phyloP scores from a whole-genome alignment of 352 stramenopile genomes.

The Blastocystis sp. region DNA sequence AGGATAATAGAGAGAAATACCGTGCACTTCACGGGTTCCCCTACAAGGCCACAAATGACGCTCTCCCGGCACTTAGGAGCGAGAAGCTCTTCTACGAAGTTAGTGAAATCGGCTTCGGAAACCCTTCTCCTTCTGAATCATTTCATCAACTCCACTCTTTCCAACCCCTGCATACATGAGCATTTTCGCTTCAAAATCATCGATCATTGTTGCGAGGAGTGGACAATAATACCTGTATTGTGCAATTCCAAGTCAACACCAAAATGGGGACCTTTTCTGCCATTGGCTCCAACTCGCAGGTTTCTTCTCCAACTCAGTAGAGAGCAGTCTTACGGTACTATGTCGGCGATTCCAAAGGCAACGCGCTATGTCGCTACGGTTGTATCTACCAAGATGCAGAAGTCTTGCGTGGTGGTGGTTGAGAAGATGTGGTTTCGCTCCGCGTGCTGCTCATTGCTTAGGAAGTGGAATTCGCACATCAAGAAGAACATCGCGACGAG shows the following conservation, averaged over 20 bases:
- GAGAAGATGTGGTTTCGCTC: conserved; percentile 35
- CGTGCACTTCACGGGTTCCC: neutral
- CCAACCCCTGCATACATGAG: too few relatives aligned
- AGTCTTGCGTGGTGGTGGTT: conserved; percentile 67
- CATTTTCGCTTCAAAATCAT: too few relatives aligned
- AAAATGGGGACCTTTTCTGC: too few relatives aligned
- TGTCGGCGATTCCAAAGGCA: conserved; percentile 51
- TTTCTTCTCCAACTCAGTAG: neutral
- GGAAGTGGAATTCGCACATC: conserved; percentile 69
- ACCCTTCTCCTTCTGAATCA: too few relatives aligned
- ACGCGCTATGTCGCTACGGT: conserved; percentile 64
- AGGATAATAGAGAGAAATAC: neutral
- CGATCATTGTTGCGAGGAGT: too few relatives aligned
- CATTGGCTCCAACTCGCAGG: too few relatives aligned
- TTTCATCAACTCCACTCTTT: too few relatives aligned
- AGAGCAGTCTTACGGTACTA: neutral
- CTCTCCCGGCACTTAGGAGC: neutral
- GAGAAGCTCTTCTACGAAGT: too few relatives aligned
- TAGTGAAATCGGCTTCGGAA: too few relatives aligned
- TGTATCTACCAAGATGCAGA: conserved; percentile 68
- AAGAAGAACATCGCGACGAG: conserved; percentile 60
- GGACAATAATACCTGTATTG: too few relatives aligned
- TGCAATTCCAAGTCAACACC: too few relatives aligned
- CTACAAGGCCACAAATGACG: neutral
- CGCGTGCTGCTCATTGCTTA: neutral